Evolutionary conservation across 768 basidiomycete species (phyloP), one percentile per base, ranked within the genome.

Genomic region (Lentinus brumalis): DNA sequence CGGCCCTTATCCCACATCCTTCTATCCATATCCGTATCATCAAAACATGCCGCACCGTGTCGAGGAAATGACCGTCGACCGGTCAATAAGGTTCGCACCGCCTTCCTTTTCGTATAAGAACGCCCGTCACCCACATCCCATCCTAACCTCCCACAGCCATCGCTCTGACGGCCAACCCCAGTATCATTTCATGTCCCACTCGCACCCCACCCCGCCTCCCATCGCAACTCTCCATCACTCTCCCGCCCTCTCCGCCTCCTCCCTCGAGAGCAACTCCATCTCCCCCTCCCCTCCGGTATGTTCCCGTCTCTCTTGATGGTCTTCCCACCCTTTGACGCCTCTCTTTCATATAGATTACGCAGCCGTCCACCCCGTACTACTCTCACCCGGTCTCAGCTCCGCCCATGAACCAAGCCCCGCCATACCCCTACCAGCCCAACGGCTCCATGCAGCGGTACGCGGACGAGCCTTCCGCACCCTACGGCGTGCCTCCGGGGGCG

Each of bases 161-260:
- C 53, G 71, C 53, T 70, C 73, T 56, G 79, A 78, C 44, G 77
- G 78, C 62, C 76, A 74, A 44, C 50, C 62, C 63, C 69, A 74
- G 50, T 79, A 80, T 70, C 79, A 79, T 65, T 62, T 66, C 50
- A 64, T 62, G 49, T 57, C 62, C 42, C 64, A 62, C 60, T 62
- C 65, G 44, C 74, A 73, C 39, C 80, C 77, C 58, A 83, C 75
- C 56, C 84, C 78, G 38, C 83, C 77, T 2, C 82, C 78, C 61
- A 81, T 80, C 61, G 80, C 81, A 10, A 78, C 79, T 46, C 76
- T 78, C 61, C 75, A 84, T 29, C 83, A 84, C 68, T 88, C 87
- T 0, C 86, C 87, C 42, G 83, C 86, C 6, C 75, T 83, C 39
- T 86, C 84, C 10, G 79, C 82, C 39, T 83, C 84, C 46, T 85